These are phyloP conservation scores for Aspergillus clavatus DNA, from an alignment of 2,329 filamentous ascomycete species.

Conservation along the genomic window DNA sequence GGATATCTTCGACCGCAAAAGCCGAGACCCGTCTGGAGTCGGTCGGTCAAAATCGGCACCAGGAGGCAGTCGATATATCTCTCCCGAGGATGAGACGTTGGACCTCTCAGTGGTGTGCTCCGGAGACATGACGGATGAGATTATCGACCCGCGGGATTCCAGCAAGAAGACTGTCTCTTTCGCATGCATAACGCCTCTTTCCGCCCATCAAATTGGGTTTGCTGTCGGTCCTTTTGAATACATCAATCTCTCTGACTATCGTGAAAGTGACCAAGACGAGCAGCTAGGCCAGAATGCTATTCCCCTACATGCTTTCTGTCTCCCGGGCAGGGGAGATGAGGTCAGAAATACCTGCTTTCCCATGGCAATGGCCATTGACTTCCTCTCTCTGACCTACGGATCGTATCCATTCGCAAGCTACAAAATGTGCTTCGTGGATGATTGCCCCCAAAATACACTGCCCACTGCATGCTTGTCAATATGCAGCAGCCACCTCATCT, in stretches of 20 bases:
- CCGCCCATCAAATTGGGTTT: conserved; percentile 87
- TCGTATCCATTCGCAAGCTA: conserved; percentile 89
- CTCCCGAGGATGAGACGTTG: conserved; percentile 76
- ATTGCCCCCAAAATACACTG: conserved; percentile 69
- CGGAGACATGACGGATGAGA: conserved; percentile 80
- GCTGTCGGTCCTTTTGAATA: conserved; percentile 92
- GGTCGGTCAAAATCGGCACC: conserved; percentile 22
- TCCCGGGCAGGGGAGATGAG: conserved; percentile 76
- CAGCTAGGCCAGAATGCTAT: conserved; percentile 83
- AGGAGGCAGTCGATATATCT: conserved; percentile 40
- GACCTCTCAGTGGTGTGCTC: conserved; percentile 91
- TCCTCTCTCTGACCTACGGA: conserved; percentile 81
- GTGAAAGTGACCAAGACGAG: conserved; percentile 86
- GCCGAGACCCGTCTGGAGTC: conserved; percentile 18
- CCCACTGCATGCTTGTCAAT: conserved; percentile 80
- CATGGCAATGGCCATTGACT: conserved; percentile 80
- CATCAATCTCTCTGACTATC: conserved; percentile 81
- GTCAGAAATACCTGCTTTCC: conserved; percentile 82
- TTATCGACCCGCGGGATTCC: conserved; percentile 68
- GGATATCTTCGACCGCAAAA: conserved; percentile 55
- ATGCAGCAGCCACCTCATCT: conserved; percentile 80
- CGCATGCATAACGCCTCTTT: conserved; percentile 66
- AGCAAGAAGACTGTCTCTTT: conserved; percentile 87
- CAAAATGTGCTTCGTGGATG: conserved; percentile 91
- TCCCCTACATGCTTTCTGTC: conserved; percentile 84